These are phyloP conservation scores for Amanita pseudoporphyria DNA, from an alignment of 768 basidiomycete genomes.

Conservation along the genomic window DNA sequence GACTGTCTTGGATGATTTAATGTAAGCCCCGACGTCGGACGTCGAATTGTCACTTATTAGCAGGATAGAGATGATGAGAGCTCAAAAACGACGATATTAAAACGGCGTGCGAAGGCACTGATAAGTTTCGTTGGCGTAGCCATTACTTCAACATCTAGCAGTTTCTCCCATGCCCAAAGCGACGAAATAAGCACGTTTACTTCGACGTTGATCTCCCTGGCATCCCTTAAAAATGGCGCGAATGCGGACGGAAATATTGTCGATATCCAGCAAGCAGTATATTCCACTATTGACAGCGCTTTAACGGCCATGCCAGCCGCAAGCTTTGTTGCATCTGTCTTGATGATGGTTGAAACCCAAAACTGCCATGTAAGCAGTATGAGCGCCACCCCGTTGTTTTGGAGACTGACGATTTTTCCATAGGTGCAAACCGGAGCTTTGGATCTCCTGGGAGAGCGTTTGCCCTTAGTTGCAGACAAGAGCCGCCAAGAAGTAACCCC, in stretches of 20 bases:
- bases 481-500: conserved; percentile 42
- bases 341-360: conserved; percentile 45
- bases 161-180: conserved; percentile 9
- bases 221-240: conserved; percentile 23
- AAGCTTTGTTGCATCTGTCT: conserved; percentile 54
- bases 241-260: conserved; percentile 26
- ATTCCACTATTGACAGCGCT: conserved; percentile 39
- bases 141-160: conserved; percentile 22
- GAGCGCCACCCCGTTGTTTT: not conserved
- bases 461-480: conserved; percentile 47
- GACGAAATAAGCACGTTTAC: conserved; percentile 33
- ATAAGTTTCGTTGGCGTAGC: conserved; percentile 53
- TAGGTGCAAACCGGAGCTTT: conserved; percentile 65
- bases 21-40: conserved; percentile 29
- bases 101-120: conserved; percentile 58
- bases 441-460: conserved; percentile 54
- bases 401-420: not conserved
- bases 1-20: conserved; percentile 46
- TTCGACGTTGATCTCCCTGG: conserved; percentile 38
- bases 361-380: conserved; percentile 37
- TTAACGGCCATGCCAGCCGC: conserved; percentile 59
- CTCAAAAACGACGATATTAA: conserved; percentile 33
- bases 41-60: not conserved
- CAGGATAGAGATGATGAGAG: conserved; percentile 50
- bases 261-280: conserved; percentile 37